Conservation (phyloP, 768 basidiomycete species). For the Lactifluus rugatus region DNA sequence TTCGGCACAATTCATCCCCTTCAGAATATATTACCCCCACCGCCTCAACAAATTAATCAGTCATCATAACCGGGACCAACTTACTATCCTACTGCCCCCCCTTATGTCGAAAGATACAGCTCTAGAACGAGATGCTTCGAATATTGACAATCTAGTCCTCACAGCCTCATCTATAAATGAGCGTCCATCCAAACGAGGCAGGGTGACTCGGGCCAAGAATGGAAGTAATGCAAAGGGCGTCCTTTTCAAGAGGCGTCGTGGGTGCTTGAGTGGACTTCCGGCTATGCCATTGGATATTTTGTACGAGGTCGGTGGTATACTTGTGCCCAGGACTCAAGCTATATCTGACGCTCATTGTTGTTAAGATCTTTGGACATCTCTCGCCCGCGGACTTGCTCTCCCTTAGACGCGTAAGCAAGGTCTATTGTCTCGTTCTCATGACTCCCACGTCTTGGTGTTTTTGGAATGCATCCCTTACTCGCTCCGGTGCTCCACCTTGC, state of each 20-base stretch:
- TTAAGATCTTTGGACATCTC: slow-evolving; percentile 26
- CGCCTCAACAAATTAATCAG: no score
- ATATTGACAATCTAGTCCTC: no score
- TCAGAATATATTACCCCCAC: no score
- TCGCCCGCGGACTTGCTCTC: slow-evolving; percentile 26
- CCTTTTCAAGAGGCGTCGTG: not conserved
- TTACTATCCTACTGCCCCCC: no score
- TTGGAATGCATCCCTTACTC: slow-evolving; percentile 21
- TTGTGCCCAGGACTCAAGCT: not conserved
- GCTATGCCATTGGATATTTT: slow-evolving; percentile 25
- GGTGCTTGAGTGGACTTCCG: slow-evolving; percentile 12
- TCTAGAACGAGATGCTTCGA: no score
- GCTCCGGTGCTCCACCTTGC: slow-evolving; percentile 1
- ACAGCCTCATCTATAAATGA: not conserved
- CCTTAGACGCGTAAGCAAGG: slow-evolving; percentile 25
- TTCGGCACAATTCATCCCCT: no score
- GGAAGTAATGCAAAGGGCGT: not conserved
- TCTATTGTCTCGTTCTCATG: slow-evolving; percentile 24
- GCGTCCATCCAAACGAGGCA: not conserved
- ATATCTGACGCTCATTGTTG: not conserved
- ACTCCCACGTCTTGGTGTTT: slow-evolving; percentile 17
- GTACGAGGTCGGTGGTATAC: slow-evolving; percentile 20
- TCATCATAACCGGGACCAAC: no score
- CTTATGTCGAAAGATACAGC: no score
- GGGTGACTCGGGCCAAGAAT: not conserved